phyloP scores from a whole-genome alignment of 306 rosid species.

The Fagus sylvatica region DNA sequence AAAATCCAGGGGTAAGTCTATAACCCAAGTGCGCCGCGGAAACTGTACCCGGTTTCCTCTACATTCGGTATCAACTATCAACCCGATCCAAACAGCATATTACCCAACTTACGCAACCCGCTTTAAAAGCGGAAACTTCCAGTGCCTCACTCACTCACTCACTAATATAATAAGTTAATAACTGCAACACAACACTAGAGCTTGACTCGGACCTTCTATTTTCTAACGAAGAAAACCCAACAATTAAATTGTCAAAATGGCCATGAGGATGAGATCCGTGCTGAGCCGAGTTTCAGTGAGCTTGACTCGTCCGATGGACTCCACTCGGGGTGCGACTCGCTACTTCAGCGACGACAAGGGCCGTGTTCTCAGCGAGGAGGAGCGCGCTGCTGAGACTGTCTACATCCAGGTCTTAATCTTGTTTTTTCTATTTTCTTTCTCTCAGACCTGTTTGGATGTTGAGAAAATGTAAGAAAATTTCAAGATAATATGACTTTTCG shows the following conservation, averaged over 20 bases:
- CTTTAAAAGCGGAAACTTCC: not conserved
- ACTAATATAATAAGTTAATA: too few species aligned
- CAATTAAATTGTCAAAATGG: constrained; percentile 22
- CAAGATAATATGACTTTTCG: not conserved
- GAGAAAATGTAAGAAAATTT: not conserved
- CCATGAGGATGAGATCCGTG: constrained; percentile 68
- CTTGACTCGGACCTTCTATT: not conserved
- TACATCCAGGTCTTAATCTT: constrained; percentile 69
- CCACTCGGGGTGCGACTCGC: constrained; percentile 60
- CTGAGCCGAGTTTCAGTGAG: constrained; percentile 38
- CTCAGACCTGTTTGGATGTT: not conserved
- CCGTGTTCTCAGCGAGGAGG: constrained; percentile 73
- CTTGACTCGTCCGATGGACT: constrained; percentile 47
- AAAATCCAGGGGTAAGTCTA: too few species aligned
- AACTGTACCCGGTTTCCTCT: not conserved
- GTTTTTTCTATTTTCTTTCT: not conserved
- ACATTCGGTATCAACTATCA: not conserved
- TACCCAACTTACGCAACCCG: not conserved
- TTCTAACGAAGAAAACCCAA: not conserved
- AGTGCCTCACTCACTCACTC: too few species aligned
- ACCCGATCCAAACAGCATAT: too few species aligned
- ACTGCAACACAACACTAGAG: too few species aligned
- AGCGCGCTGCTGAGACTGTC: constrained; percentile 81
- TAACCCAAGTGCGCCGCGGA: not conserved
- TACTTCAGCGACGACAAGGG: constrained; percentile 64